Evolutionary conservation across 192 early-diverging fungal genomes (phyloP), one percentile per base, ranked within the genome.

Genomic region (Thamnidium elegans): DNA sequence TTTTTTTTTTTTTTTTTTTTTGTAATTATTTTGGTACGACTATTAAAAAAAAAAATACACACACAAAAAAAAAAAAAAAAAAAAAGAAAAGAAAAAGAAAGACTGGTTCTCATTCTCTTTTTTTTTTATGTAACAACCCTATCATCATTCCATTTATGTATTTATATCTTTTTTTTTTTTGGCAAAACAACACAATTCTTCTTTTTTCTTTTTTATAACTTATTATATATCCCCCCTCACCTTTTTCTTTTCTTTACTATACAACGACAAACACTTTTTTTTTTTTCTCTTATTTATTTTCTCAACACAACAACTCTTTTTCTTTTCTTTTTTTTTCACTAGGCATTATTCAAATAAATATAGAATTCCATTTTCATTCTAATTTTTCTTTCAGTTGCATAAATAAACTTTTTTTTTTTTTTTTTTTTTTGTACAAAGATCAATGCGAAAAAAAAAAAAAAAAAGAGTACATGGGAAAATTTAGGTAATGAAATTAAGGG

Each of bases 21-120:
- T 34, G 15, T 55, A 34, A 34, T 55, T 32, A 19, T 32, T 34
- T 32, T 17, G 31, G 17, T 13, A 34, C 34, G 31, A 19, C 31
- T 55, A 55, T 55, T 55, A 32, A 32, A 55, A 55, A 55, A 55
- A 54, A 55, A 55, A 55, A 55, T 17, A 55, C n/a, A 30, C 32
- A 39, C 36, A 39, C 36, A 39, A 39, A 6, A 39, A 39, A 26
- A 26, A 26, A 26, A 26, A 54, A 55, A 55, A 55, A 55, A 8
- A 55, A n/a, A 30, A 6, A 6, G 1, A 39, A 6, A 39, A 39
- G 7, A 6, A 3, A 39, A 39, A 10, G 36, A 39, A 39, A 39
- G 36, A 39, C 36, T 39, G 36, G 36, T 39, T 30, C 10, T 39
- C 34, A 17, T 34, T 54, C 31, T 15, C 31, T 32, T 30, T 55